Base-by-base conservation (phyloP, 208 protist species). In the Tritrichomonas musculus region DNA sequence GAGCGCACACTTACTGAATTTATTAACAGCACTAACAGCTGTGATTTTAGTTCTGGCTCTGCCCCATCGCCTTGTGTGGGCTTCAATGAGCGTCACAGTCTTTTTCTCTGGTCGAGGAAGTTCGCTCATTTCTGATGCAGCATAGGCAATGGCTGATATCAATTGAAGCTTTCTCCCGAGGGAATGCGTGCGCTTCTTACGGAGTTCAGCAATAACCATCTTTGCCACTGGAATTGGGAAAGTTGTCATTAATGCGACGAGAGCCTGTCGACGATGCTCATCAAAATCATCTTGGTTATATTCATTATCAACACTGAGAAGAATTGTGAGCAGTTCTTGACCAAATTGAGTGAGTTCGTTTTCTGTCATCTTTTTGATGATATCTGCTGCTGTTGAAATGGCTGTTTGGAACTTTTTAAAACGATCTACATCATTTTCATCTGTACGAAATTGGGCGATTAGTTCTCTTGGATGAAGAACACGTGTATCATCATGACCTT, bases 251-350 rank as follows among this genome's bases (percentile, higher is more conserved):
- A 88, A 20, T 39, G 77, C 77, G 39, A 88, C 77, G 0, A 88
- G 30, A 39, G 77, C 77, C 8, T 88, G 33, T 27, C 77, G 25
- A 2, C 77, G 8, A 13, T 39, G 3, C 0, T 88, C 77, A n/a
- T 88, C 77, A 30, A 88, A 88, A 17, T 88, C 77, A 57, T 88
- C 77, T 25, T 47, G 2, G 22, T 88, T 88, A 49, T 88, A 88
- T 57, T 88, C 77, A 57, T 88, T 88, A 49, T 88, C 77, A 50
- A 60, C 77, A 39, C 27, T 88, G 0, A 88, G 25, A 0, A 88
- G 22, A 39, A 49, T 88, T 33, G 41, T 33, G 0, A 88, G 27
- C 39, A 88, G 44, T 57, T 88, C 77, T 11, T 11, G 4, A 20
- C 77, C 77, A 44, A 88, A 53, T 33, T 88, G 41, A 27, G 44